Percentiles rank a stretch among this genome's conserved stretches.
Evolutionary conservation across 1,284 basidiomycete genomes (phyloP).

Genomic region (Boletellus deceptivus): DNA sequence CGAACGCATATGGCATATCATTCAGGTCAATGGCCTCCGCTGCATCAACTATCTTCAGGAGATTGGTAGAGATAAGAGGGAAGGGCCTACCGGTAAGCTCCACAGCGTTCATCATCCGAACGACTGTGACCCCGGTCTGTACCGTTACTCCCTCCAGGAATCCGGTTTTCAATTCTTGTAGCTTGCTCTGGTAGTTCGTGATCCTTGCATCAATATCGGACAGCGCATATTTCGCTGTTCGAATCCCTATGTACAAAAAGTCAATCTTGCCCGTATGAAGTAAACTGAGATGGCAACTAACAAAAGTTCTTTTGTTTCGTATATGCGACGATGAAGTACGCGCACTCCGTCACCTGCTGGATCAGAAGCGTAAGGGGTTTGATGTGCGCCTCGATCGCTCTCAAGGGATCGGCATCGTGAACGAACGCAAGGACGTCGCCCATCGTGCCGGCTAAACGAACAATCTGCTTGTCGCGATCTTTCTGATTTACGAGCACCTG

Average conservation of each 20-base stretch:
- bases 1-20: background rate
- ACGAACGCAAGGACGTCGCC: background rate
- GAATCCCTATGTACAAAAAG: background rate
- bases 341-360: slow-evolving; percentile 1
- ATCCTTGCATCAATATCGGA: background rate
- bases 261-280: background rate
- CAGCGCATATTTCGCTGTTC: background rate
- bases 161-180: background rate
- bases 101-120: background rate
- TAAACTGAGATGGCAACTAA: background rate
- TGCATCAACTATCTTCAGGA: background rate
- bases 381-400: background rate
- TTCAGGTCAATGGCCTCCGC: background rate
- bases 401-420: background rate
- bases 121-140: background rate
- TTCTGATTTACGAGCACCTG: background rate
- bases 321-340: background rate
- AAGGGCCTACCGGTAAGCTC: background rate
- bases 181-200: background rate
- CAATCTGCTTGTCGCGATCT: background rate
- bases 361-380: background rate
- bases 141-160: background rate
- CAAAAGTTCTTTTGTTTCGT: background rate
- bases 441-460: background rate
- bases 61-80: background rate